Evolutionary conservation across 441 rosid species (phyloP), one percentile per base, ranked within the genome.

Genomic region (Flueggea neowawraea): DNA sequence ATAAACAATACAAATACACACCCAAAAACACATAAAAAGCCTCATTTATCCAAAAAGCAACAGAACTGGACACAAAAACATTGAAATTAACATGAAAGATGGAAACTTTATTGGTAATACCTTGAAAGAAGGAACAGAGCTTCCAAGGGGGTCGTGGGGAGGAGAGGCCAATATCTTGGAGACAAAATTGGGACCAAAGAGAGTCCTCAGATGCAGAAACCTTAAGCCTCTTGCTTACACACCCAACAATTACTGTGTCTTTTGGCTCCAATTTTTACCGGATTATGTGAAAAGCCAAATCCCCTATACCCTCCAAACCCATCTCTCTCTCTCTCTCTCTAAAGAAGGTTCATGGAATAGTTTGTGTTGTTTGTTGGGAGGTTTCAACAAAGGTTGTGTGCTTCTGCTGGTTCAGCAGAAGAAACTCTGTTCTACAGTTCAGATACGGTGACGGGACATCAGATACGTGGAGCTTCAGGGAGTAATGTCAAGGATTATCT

Each of bases 101-200:
- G 3, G 31, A 44, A 55, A 13, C 41, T 0, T 32, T 16, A 57
- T 12, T 16, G 6, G 9, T 10, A 12, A 57, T 55, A 90, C 98
- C 95, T 82, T 87, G 80, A 85, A 94, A 58, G 95, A 90, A 68
- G 93, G 84, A 44, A 57, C 55, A 44, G 70, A 77, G 33, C 82
- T 79, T 16, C 95, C 96, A 15, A 67, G 62, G 39, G 80, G 88
- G 54, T 77, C 94, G 69, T 70, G 98, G 95, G 58, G 89, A 57
- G 44, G 84, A 71, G 64, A 94, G 87, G 39, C 75, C 67, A 67
- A 94, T 91, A 54, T 90, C 91, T 12, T 61, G 48, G 22, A 62
- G 72, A 63, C 86, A 87, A 74, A 84, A 81, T 14, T 65, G 67
- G 6, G 84, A 80, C 98, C 98, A 94, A 62, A 94, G 88, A 10